These are phyloP conservation scores for Sabuloglossum arenarium DNA, from an alignment of 495 filamentous ascomycete genomes.

Conservation along the genomic window DNA sequence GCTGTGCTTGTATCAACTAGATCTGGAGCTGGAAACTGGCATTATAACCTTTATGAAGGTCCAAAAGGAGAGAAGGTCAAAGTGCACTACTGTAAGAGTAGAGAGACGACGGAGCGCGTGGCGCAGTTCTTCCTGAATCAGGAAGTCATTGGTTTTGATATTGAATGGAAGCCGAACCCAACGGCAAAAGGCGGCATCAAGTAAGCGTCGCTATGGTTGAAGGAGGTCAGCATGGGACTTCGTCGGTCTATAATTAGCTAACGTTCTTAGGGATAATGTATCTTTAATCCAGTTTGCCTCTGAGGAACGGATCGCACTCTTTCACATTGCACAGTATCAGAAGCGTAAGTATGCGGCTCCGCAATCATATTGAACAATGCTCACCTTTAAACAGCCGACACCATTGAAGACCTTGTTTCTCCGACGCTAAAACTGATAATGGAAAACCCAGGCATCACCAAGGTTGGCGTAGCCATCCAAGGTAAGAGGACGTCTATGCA, in stretches of 20 bases:
- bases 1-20: conserved; percentile 14
- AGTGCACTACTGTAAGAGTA: conserved; percentile 57
- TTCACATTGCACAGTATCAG: conserved; percentile 40
- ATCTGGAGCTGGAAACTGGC: conserved; percentile 28
- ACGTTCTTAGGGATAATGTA: conserved; percentile 32
- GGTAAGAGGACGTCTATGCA: background rate
- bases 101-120: conserved; percentile 41
- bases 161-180: conserved; percentile 56
- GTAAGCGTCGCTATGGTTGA: background rate
- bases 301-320: conserved; percentile 55
- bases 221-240: background rate
- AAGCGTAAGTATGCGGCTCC: background rate
- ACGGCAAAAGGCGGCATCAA: conserved; percentile 20
- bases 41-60: conserved; percentile 38
- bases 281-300: conserved; percentile 67
- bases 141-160: conserved; percentile 58
- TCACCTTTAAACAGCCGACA: conserved; percentile 10
- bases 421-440: conserved; percentile 49
- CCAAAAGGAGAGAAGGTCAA: conserved; percentile 26
- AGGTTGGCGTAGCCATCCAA: conserved; percentile 40
- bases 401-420: conserved; percentile 33
- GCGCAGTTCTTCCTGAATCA: conserved; percentile 46
- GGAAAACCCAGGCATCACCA: conserved; percentile 46
- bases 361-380: background rate
- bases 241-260: background rate